Evolutionary conservation across 2,329 filamentous ascomycete species (phyloP).

Genomic region (Colletotrichum gigasporum): DNA sequence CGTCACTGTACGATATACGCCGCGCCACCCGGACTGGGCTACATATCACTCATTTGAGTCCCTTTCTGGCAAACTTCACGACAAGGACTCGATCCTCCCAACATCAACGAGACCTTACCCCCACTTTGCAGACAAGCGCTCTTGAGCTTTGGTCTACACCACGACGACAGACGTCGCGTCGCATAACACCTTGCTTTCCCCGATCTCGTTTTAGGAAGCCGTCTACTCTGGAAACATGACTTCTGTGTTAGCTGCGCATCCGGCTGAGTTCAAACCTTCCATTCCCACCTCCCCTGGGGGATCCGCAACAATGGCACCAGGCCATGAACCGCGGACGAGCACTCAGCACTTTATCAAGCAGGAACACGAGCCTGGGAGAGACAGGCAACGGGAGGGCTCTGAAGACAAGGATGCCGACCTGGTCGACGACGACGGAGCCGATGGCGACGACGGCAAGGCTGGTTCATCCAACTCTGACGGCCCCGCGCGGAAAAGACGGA

Average conservation of each 20-base stretch:
- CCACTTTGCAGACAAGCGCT: not conserved
- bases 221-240: slow-evolving; percentile 44
- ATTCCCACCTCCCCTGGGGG: slow-evolving; percentile 50
- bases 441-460: slow-evolving; percentile 51
- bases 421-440: slow-evolving; percentile 49
- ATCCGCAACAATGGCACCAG: slow-evolving; percentile 51
- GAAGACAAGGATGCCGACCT: slow-evolving; percentile 52
- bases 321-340: slow-evolving; percentile 48
- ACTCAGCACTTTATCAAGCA: slow-evolving; percentile 51
- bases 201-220: slow-evolving; percentile 8
- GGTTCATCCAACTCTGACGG: slow-evolving; percentile 64
- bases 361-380: slow-evolving; percentile 50
- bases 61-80: not conserved
- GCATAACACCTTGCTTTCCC: not conserved
- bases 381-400: slow-evolving; percentile 52
- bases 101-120: not conserved
- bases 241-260: slow-evolving; percentile 51
- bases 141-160: slow-evolving; percentile 17
- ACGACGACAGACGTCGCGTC: slow-evolving; percentile 10
- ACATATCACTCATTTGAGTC: not conserved
- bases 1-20: not conserved
- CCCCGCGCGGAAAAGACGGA: slow-evolving; percentile 67
- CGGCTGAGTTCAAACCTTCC: slow-evolving; percentile 48
- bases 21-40: not conserved
- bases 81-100: not conserved